These are phyloP conservation scores for Hypomyces perniciosus DNA, from an alignment of 2,329 filamentous ascomycete genomes.

Conservation along the genomic window DNA sequence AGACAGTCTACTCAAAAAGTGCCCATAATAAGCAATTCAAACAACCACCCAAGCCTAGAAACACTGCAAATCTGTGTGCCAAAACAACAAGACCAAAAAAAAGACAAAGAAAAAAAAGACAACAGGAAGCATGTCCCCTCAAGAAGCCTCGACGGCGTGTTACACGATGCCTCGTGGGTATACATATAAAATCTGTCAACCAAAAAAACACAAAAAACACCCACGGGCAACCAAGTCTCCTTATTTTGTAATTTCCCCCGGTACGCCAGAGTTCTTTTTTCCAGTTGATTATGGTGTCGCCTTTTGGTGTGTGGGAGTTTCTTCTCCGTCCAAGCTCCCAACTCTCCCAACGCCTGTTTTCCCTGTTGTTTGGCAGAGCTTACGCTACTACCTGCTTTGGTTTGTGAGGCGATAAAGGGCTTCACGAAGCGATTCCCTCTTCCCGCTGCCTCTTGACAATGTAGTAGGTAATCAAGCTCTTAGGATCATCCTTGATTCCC, in stretches of 20 bases:
- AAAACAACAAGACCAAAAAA: neutral
- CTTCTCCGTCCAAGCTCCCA: too few species aligned
- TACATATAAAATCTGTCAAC: neutral
- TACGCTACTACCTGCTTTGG: neutral
- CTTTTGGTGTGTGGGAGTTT: too few species aligned
- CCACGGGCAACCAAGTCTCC: neutral
- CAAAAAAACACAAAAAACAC: neutral
- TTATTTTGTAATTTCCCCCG: too few species aligned
- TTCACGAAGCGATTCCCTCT: slow-evolving; percentile 20
- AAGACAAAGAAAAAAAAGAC: neutral
- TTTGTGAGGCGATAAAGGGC: neutral
- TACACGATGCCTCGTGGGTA: neutral
- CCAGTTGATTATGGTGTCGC: too few species aligned
- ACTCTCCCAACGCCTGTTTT: too few species aligned
- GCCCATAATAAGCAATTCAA: too few species aligned
- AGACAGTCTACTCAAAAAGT: too few species aligned
- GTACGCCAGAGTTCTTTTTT: too few species aligned
- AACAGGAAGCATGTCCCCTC: neutral
- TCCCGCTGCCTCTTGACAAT: slow-evolving; percentile 66
- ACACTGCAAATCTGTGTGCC: neutral
- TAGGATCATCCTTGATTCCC: slow-evolving; percentile 61
- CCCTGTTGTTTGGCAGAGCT: neutral
- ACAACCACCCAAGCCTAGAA: too few species aligned
- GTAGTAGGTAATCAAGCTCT: slow-evolving; percentile 76
- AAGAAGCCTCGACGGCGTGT: neutral